Conservation (phyloP, 192 early-diverging fungal genomes). For the Linnemannia exigua region DNA sequence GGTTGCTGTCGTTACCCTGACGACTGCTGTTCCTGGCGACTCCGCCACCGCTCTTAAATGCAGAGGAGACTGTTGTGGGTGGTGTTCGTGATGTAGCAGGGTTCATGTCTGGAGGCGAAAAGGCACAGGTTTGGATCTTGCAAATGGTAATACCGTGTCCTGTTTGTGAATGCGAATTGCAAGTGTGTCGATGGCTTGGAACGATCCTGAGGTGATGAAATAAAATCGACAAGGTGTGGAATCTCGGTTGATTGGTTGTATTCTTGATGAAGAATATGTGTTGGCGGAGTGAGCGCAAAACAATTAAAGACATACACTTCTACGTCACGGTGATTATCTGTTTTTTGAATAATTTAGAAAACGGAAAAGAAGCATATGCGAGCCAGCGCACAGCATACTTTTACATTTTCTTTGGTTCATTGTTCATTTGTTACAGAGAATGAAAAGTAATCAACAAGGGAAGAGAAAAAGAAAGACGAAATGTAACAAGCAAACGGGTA, state of each 20-base stretch:
- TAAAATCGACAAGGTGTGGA: no score
- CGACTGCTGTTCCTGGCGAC: no score
- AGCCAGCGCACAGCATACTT: constrained; percentile 1
- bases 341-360: not conserved
- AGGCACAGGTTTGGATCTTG: not conserved
- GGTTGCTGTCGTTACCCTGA: constrained; percentile 14
- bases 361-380: not conserved
- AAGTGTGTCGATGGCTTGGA: no score
- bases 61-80: not conserved
- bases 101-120: not conserved
- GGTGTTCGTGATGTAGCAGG: not conserved
- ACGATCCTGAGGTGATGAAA: no score
- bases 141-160: not conserved
- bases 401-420: not conserved
- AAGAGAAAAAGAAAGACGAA: not conserved
- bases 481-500: not conserved
- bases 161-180: no score
- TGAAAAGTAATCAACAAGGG: not conserved
- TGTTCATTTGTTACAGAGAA: not conserved
- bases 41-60: not conserved
- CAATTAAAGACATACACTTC: no score
- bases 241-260: no score
- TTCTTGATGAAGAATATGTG: no score
- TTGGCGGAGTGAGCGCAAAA: no score
- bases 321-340: no score